Base-by-base conservation (phyloP, 352 stramenopile species). In the Pythium phragmiticola region DNA sequence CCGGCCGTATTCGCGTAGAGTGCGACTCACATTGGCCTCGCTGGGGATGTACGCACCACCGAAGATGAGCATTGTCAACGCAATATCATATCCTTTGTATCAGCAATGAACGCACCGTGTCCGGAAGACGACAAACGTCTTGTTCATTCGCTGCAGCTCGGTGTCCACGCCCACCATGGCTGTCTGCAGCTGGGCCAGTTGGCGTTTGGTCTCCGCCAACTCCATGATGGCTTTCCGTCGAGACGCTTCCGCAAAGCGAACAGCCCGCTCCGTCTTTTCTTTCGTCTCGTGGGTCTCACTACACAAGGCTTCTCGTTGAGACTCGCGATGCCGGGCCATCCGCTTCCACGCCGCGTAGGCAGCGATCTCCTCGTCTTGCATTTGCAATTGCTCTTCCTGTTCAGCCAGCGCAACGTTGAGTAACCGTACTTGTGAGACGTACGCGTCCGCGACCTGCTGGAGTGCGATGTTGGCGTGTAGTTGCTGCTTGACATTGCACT, bases 1-100 rank as follows among this genome's bases (percentile, higher is more conserved):
- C 33, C 75, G 80, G 13, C 68, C 70, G 42, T 89, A 89, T 48
- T 89, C 80, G 12, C 80, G 76, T 28, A 89, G 41, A 11, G 67
- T 77, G 28, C 70, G 67, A 13, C 66, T 69, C 17, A 89, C 52
- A 17, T 68, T 75, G 16, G 73, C 55, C 21, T 89, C 77, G 5
- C 80, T 89, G 17, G n/a, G 46, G 34, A 13, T 52, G 12, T 2
- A 39, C 9, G 1, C 28, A 17, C 33, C 53, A 34, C 23, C 36
- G 11, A 19, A 3, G 12, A 19, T 7, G 34, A 36, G 16, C 21
- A 55, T 6, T 7, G 34, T 36, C 17, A 19, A 37, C 26, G 17
- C 11, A 65, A 4, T 50, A 46, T 19, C 39, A 30, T 30, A 30
- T 30, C 2, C 4, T 5, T 46, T 21, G 14, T 8, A 46, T 5